Evolutionary conservation across 371 early-diverging fungal genomes (phyloP).

Genomic region (Apophysomyces sp.): DNA sequence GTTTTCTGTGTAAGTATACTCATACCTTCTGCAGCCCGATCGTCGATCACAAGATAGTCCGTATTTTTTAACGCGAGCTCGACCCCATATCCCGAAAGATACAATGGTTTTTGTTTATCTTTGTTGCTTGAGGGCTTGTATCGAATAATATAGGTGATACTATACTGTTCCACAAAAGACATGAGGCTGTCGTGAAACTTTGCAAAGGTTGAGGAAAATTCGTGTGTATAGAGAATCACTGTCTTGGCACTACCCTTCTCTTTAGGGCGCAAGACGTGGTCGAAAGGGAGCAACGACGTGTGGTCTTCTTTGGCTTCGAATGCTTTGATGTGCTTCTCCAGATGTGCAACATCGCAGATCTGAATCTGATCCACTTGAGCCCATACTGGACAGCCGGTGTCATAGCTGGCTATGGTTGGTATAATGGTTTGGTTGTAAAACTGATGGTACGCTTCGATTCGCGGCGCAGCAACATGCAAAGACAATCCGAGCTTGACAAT

Average conservation of each 20-base stretch:
- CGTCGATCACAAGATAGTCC: conserved; percentile 94
- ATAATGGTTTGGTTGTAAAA: conserved; percentile 68
- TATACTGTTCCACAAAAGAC: conserved; percentile 22
- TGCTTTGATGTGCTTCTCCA: conserved; percentile 26
- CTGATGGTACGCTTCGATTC: conserved; percentile 78
- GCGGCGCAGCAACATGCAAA: conserved; percentile 72
- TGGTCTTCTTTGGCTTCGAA: conserved; percentile 22
- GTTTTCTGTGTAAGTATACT: too few relatives aligned
- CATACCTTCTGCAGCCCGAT: conserved; percentile 62
- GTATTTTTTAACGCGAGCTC: conserved; percentile 91
- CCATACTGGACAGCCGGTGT: conserved; percentile 67
- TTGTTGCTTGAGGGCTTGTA: conserved; percentile 44
- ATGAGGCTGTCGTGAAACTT: conserved; percentile 39
- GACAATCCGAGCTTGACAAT: conserved; percentile 61
- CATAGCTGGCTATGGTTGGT: conserved; percentile 40
- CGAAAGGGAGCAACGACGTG: conserved; percentile 46
- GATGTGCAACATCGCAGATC: conserved; percentile 50
- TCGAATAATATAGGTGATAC: conserved; percentile 48
- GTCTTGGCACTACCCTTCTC: neutral
- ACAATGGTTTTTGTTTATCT: conserved; percentile 20
- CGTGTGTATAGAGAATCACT: conserved; percentile 54
- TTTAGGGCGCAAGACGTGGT: conserved; percentile 19
- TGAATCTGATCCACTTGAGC: conserved; percentile 66
- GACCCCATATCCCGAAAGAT: conserved; percentile 88
- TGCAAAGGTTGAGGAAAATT: conserved; percentile 42